Base-by-base conservation (phyloP, 2,329 filamentous ascomycete species). In the Didymella arachidicola region DNA sequence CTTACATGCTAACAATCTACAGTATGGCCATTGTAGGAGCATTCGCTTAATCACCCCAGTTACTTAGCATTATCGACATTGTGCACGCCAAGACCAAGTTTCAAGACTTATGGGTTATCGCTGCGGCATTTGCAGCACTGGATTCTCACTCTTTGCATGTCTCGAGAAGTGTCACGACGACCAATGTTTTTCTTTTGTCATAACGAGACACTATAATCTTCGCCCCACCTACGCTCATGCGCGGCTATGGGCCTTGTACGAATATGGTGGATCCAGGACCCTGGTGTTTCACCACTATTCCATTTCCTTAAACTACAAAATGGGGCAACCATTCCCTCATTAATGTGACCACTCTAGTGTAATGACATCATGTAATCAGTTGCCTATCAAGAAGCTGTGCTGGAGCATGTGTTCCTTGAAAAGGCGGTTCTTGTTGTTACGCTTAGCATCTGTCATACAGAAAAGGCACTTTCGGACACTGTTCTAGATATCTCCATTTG, bases 21-120 rank as follows among this genome's bases (percentile, higher is more conserved):
- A 74, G 74, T 41, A 78, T 78, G 76, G 59, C 71, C 4, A 65
- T 73, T 39, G 74, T 76, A 18, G 74, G 74, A 34, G 75, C 74
- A 34, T 77, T 77, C 54, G 75, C 75, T 32, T 77, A 71, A 64
- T 53, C 36, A 27, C 7, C 14, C 29, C 25, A 52, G 51, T 34
- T 16, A 0, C 38, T 27, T 27, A 19, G 39, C 27, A 36, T 45
- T 36, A 16, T 19, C n/a, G n/a, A 43, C 25, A 42, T 7, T n/a
- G 16, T 32, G 27, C 19, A 22, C 43, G 26, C 25, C 29, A 45
- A 36, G 38, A 18, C 29, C 41, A 25, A 42, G 12, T 36, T 51
- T 52, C 36, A 53, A 42, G 41, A 32, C 38, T 44, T 38, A 12
- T 34, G 36, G n/a, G 36, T 34, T 16, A 26, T 5, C 27, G 51